Evolutionary conservation across 257 asterid species (phyloP), one percentile per base, ranked within the genome.

Genomic region (Buddleja alternifolia): DNA sequence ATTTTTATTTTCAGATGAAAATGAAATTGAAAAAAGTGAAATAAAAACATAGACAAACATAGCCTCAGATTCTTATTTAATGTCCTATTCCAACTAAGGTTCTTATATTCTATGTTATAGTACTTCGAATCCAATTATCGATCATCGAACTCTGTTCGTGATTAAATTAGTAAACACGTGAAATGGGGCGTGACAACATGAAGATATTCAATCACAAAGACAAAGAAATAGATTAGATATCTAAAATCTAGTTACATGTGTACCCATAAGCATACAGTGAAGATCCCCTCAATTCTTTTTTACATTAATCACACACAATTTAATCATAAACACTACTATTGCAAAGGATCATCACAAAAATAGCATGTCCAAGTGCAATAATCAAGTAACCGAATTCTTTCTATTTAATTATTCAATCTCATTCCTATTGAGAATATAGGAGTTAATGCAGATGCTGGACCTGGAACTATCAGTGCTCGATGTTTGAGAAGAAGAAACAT

Each of bases 311-410:
- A 56, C 63, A 73, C 84, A 76, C 56, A 64, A n/a, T 46, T 17
- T 4, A 44, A 71, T 50, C 62, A 58, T 44, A 25, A 55, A 67
- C 67, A 66, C 60, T 70, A 64, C 63, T 66, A 82, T 80, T 84
- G 92, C 95, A 82, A 70, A 85, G 90, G 90, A 77, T 80, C 81
- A 70, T 50, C 53, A 78, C 74, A 77, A 80, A 77, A 79, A 83
- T 45, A 70, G 56, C 71, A 80, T 82, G 76, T 83, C 92, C 96
- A 73, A 60, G 81, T 81, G 92, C 92, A 89, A 86, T 81, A 74
- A 73, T 46, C 29, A 10, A 64, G 37, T 50, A 42, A 40, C 53
- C 64, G 39, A 47, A 39, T 17, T 8, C 39, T 24, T 46, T 57
- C 60, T 29, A 20, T 45, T 10, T 67, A 48, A 53, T 44, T 42